Percentiles rank a stretch among this genome's conserved stretches.
Evolutionary conservation across 2,329 filamentous ascomycete genomes (phyloP).

Genomic region (Calonectria honghensis): DNA sequence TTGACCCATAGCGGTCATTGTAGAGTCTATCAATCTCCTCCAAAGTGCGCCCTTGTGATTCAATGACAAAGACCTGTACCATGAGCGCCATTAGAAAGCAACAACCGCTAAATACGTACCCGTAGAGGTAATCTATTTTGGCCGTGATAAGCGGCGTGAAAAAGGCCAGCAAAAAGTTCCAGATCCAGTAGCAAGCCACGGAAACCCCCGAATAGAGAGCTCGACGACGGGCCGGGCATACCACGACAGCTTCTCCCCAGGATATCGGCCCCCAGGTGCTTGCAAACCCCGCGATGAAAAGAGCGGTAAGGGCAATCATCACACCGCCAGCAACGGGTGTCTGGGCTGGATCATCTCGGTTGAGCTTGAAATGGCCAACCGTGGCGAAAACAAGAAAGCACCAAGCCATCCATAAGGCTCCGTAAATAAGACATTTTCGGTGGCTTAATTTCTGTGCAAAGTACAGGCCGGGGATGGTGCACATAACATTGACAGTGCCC

Average conservation of each 20-base stretch:
- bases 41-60: slow-evolving; percentile 9
- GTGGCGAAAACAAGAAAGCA: slow-evolving; percentile 16
- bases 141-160: slow-evolving; percentile 13
- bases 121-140: slow-evolving; percentile 10
- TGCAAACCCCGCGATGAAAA: slow-evolving; percentile 8
- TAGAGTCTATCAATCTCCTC: slow-evolving; percentile 14
- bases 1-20: not conserved
- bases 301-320: not conserved
- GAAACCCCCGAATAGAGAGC: slow-evolving; percentile 7
- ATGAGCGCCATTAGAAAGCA: slow-evolving; percentile 21
- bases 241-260: slow-evolving; percentile 11
- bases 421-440: slow-evolving; percentile 6
- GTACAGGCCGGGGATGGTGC: not conserved
- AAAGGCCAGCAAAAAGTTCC: slow-evolving; percentile 18
- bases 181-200: slow-evolving; percentile 8
- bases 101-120: slow-evolving; percentile 6
- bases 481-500: not conserved
- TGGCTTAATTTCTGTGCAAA: slow-evolving; percentile 16
- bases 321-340: not conserved
- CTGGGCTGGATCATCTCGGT: not conserved
- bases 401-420: slow-evolving; percentile 16
- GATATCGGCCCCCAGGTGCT: slow-evolving; percentile 14
- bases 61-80: slow-evolving; percentile 9
- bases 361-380: slow-evolving; percentile 16
- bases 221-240: slow-evolving; percentile 5